Evolutionary conservation across 208 protist genomes (phyloP), one percentile per base, ranked within the genome.

Genomic region (Trichomonas gallinae): DNA sequence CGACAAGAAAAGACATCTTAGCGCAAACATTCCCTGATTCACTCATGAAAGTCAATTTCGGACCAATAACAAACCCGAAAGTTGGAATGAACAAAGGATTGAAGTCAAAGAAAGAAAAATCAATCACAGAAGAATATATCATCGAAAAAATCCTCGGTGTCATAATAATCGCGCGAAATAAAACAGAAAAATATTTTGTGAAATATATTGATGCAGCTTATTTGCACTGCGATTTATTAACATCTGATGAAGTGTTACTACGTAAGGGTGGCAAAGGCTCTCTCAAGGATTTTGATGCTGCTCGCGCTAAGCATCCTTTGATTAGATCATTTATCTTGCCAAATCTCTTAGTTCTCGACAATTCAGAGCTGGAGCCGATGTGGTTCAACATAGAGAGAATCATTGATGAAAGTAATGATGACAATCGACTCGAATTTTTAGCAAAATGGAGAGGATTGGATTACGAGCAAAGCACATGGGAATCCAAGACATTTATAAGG

Each of bases 401-500:
- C 58, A 72, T 72, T 72, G 58, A 72, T 72, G 58, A 72, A 72
- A 72, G 81, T 17, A 85, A 85, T 85, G 81, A 85, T 42, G 34
- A 85, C 15, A 40, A 40, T 34, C 3, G 26, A 42, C 11, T 40
- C 0, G 81, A 85, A n/a, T 98, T 98, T 93, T 58, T 98, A 4
- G 97, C 98, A 11, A 98, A 98, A 58, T 98, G 98, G 98, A 97
- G 96, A 42, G 96, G 96, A 4, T 36, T 97, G 26, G 96, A 96
- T 48, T 98, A 98, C 91, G 63, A 51, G 26, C 96, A 98, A 63
- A 96, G 83, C 34, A 98, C 98, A 31, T 98, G 98, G 98, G 98
- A 98, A 85, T 17, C 81, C 36, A 72, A 72, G 58, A 72, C 58
- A 72, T 72, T 72, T 72, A 72, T 72, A 3, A 72, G 26, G 58